Evolutionary conservation across 2,329 filamentous ascomycete species (phyloP).

Genomic region (Orbilia oligospora): DNA sequence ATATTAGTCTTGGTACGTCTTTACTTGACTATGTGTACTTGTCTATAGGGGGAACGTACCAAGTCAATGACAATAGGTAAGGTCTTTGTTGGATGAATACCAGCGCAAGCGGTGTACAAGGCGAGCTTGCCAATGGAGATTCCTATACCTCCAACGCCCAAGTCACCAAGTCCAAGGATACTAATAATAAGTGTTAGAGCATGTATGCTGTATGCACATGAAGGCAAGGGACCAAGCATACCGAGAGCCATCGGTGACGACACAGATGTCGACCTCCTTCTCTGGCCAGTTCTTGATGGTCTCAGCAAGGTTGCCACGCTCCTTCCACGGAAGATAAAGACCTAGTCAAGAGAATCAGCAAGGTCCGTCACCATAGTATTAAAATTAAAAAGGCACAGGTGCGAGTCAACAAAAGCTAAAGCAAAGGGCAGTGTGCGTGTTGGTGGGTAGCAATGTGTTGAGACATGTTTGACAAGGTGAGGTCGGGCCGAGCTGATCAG

Average conservation of each 20-base stretch:
- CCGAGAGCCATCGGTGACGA: constrained; percentile 94
- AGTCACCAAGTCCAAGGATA: constrained; percentile 89
- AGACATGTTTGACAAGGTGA: constrained; percentile 57
- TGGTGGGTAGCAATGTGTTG: constrained; percentile 46
- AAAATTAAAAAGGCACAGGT: too few relatives aligned
- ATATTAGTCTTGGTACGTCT: constrained; percentile 62
- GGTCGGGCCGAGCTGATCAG: constrained; percentile 51
- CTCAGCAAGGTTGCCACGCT: constrained; percentile 88
- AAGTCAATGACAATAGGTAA: constrained; percentile 77
- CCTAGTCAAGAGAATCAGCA: constrained; percentile 8
- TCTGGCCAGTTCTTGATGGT: constrained; percentile 96
- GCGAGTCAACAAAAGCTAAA: too few relatives aligned
- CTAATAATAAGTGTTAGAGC: constrained; percentile 66
- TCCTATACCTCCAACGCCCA: constrained; percentile 96
- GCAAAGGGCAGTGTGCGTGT: too few relatives aligned
- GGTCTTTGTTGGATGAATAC: constrained; percentile 90
- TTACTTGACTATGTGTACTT: neutral
- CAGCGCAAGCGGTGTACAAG: constrained; percentile 94
- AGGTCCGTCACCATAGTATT: neutral
- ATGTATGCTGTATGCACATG: neutral
- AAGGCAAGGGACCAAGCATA: constrained; percentile 13
- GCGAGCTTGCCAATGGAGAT: constrained; percentile 97
- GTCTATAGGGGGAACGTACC: constrained; percentile 23
- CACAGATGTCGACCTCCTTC: constrained; percentile 90
- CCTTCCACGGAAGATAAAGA: constrained; percentile 90